Percentiles rank a stretch among this genome's conserved stretches.
These are phyloP conservation scores for Hypericum androsaemum DNA, from an alignment of 345 rosid genomes.

Conservation along the genomic window DNA sequence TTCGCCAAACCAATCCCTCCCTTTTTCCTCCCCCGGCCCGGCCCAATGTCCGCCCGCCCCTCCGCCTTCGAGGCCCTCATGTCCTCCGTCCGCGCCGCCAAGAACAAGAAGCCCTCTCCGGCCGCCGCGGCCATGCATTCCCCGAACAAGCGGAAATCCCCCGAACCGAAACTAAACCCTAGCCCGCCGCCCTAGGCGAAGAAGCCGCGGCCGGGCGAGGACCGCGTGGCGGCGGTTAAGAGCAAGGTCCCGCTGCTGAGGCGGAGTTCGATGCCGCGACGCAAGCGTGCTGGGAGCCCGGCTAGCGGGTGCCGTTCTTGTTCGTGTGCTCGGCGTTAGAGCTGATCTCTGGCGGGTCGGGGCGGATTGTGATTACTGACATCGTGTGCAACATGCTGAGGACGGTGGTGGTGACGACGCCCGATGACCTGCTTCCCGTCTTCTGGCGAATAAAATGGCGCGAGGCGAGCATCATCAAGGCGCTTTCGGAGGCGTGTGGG, in stretches of 20 bases:
- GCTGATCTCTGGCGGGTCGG: slow-evolving; percentile 51
- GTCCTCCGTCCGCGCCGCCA: slow-evolving; percentile 61
- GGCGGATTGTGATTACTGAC: slow-evolving; percentile 80
- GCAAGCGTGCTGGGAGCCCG: slow-evolving; percentile 56
- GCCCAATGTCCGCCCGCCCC: slow-evolving; percentile 46
- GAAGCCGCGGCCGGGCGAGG: slow-evolving; percentile 16
- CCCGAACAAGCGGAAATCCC: slow-evolving; percentile 39
- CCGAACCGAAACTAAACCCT: slow-evolving; percentile 15
- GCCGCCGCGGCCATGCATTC: slow-evolving; percentile 18
- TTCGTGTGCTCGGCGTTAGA: slow-evolving; percentile 65
- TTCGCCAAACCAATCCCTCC: slow-evolving; percentile 5
- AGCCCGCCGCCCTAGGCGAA: slow-evolving; percentile 7
- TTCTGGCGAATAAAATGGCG: slow-evolving; percentile 74
- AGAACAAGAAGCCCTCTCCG: slow-evolving; percentile 27
- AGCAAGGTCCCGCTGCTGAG: slow-evolving; percentile 46
- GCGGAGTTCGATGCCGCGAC: slow-evolving; percentile 47
- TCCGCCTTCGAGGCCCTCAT: slow-evolving; percentile 83
- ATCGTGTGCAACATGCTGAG: slow-evolving; percentile 75
- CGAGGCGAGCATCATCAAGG: slow-evolving; percentile 65
- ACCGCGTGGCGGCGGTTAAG: slow-evolving; percentile 39
- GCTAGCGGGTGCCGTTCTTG: slow-evolving; percentile 72
- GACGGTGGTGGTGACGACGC: slow-evolving; percentile 66
- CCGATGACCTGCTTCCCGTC: slow-evolving; percentile 62
- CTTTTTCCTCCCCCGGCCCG: not conserved
- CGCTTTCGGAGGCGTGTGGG: slow-evolving; percentile 80